Evolutionary conservation across 805 yeast species (phyloP).

Genomic region (Candida qinlingensis): DNA sequence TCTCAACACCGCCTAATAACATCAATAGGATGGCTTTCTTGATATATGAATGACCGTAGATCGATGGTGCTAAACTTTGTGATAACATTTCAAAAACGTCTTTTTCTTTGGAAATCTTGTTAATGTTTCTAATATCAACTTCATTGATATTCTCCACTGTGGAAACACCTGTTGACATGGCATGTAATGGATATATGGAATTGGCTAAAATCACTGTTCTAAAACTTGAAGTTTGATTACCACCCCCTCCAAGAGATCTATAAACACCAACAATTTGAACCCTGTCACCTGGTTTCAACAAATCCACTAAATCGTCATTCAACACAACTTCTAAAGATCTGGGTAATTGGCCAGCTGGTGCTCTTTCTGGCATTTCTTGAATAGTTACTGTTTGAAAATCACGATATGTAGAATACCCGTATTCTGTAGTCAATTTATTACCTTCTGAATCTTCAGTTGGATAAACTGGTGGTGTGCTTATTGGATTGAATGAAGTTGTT

Average conservation of each 20-base stretch:
- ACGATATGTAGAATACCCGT: slow-evolving; percentile 85
- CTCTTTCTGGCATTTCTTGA: slow-evolving; percentile 96
- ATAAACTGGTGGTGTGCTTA: slow-evolving; percentile 76
- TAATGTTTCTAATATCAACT: slow-evolving; percentile 80
- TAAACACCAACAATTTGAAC: slow-evolving; percentile 91
- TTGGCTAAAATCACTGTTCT: slow-evolving; percentile 81
- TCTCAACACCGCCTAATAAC: slow-evolving; percentile 92
- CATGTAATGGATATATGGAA: slow-evolving; percentile 83
- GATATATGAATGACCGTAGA: slow-evolving; percentile 87
- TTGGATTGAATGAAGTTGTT: slow-evolving; percentile 83
- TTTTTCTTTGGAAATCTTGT: slow-evolving; percentile 62
- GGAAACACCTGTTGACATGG: slow-evolving; percentile 82
- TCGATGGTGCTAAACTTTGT: slow-evolving; percentile 90
- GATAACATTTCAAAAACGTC: slow-evolving; percentile 75
- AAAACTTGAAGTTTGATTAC: slow-evolving; percentile 57
- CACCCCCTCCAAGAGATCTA: slow-evolving; percentile 78
- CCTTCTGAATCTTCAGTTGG: slow-evolving; percentile 94
- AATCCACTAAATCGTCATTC: slow-evolving; percentile 92
- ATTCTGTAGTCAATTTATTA: slow-evolving; percentile 81
- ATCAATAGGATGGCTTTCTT: slow-evolving; percentile 86
- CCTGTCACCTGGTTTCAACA: slow-evolving; percentile 93
- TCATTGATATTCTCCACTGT: slow-evolving; percentile 66
- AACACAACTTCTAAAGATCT: slow-evolving; percentile 87
- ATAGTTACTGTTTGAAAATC: slow-evolving; percentile 92
- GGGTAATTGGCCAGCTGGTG: slow-evolving; percentile 97